A percentile compares a stretch with the other conserved stretches of the same genome.
These are phyloP conservation scores for Rheum nobile DNA, from an alignment of 148 eudicot species.

Conservation along the genomic window DNA sequence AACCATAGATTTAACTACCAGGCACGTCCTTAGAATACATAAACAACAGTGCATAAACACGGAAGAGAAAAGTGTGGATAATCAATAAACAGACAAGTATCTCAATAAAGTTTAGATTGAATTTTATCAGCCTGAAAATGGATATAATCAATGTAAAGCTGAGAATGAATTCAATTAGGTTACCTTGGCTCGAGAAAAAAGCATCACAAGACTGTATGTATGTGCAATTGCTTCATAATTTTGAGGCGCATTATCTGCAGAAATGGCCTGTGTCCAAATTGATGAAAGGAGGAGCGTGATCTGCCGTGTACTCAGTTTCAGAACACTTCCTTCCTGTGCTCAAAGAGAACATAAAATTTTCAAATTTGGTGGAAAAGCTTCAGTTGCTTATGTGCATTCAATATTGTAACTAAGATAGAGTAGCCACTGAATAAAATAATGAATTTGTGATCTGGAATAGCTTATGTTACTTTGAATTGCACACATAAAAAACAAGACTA, in stretches of 20 bases:
- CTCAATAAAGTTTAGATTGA: background rate
- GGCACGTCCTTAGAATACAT: background rate
- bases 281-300: constrained; percentile 83
- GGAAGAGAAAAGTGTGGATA: background rate
- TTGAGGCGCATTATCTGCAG: constrained; percentile 69
- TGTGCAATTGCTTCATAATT: constrained; percentile 97
- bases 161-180: background rate
- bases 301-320: constrained; percentile 83
- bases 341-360: constrained; percentile 7
- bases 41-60: background rate
- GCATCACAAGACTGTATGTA: constrained; percentile 83
- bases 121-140: background rate
- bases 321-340: constrained; percentile 62
- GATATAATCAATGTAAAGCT: background rate
- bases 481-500: background rate
- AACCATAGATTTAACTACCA: background rate
- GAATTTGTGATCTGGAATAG: background rate
- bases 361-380: constrained; percentile 2
- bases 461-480: background rate
- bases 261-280: constrained; percentile 84
- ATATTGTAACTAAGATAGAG: background rate
- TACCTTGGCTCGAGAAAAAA: constrained; percentile 88
- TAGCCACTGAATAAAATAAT: background rate
- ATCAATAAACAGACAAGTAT: background rate
- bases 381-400: background rate